Base-by-base conservation (phyloP, 2,329 filamentous ascomycete genomes). In the Colletotrichum sp. region DNA sequence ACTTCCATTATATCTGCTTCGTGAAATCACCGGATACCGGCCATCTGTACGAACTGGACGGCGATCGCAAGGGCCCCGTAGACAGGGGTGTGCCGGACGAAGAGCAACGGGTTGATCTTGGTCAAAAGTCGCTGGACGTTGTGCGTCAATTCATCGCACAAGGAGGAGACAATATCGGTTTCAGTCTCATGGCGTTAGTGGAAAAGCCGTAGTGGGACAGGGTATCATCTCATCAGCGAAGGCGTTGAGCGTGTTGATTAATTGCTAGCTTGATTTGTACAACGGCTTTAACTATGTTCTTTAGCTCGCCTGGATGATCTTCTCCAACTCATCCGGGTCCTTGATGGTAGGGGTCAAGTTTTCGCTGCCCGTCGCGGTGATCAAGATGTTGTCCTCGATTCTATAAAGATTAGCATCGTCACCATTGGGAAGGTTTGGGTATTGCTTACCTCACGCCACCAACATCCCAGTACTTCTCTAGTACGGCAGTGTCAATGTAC, bases 401-500 rank as follows among this genome's bases (percentile, higher is more conserved):
- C 88, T 87, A 11, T 36, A 39, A 6, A 57, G 7, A 68, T 84
- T 77, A 83, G 80, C 74, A 68, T 8, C 44, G 61, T 34, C 25
- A n/a, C 9, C 34, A 5, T 25, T 2, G 8, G 30, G 16, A 66
- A 25, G 25, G 13, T 6, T 13, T 19, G 28, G 11, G 44, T 32
- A 6, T 8, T 16, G 30, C 89, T 82, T 81, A 91, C 86, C 93
- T 89, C 15, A 96, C 93, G 78, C 94, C 94, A 13, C 94, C 94
- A 2, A 96, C 95, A 69, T 93, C 91, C 93, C 96, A 96, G 85
- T 97, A 98, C 79, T 90, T 91, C 15, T 95, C 90, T 52, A 98
- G 84, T 3, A 96, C 94, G 25, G 88, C 85, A 55, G 88, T 86
- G 81, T 98, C 92, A 80, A 98, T 98, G 81, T 92, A 98, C 81